A percentile compares a stretch with the other conserved stretches of the same genome.
phyloP scores from a whole-genome alignment of 2,329 filamentous ascomycete genomes.

The Didymella segeticola region DNA sequence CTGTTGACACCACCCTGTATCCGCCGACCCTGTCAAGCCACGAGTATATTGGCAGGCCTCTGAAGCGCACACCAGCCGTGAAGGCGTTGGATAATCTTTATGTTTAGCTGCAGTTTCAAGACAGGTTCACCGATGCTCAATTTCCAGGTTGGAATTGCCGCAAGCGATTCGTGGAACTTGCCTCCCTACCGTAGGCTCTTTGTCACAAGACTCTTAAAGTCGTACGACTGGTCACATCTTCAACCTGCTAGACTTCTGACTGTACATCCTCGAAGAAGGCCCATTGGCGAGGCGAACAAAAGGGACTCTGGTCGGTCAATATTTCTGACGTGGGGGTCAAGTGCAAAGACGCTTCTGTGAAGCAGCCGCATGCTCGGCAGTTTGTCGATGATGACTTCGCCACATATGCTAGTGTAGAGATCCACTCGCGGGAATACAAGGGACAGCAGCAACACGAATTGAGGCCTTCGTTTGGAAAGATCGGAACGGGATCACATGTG shows the following conservation, averaged over 20 bases:
- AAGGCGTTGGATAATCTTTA: not conserved
- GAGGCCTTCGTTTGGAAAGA: slow-evolving; percentile 1
- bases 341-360: not conserved
- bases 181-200: not conserved
- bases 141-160: not conserved
- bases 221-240: not conserved
- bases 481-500: slow-evolving; percentile 1
- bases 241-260: not conserved
- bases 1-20: not conserved
- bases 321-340: not conserved
- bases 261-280: not conserved
- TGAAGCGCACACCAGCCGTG: not conserved
- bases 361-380: not conserved
- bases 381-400: slow-evolving; percentile 1
- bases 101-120: not conserved
- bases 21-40: not conserved
- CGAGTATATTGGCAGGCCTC: not conserved
- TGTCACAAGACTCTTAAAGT: not conserved
- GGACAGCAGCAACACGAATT: slow-evolving; percentile 10
- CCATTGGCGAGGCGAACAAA: not conserved
- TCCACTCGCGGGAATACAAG: not conserved
- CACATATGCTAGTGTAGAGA: not conserved
- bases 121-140: not conserved
- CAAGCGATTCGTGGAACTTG: slow-evolving; percentile 2
- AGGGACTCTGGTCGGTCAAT: not conserved